Evolutionary conservation across 2,329 filamentous ascomycete species (phyloP), one percentile per base, ranked within the genome.

Genomic region (Teratosphaeria gauchensis): DNA sequence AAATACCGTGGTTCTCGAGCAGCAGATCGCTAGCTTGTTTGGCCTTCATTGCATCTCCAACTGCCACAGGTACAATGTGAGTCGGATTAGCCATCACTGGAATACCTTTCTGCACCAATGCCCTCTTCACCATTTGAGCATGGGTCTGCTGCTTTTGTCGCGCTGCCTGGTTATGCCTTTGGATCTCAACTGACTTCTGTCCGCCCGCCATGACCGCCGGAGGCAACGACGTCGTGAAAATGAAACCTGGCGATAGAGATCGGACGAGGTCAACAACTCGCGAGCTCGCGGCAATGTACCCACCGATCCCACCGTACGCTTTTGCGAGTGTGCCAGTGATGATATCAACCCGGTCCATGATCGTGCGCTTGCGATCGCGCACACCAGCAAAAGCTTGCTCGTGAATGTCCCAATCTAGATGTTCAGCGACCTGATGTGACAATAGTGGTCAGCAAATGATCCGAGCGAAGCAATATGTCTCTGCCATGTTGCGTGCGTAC

Each of bases 241-340:
- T 99, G 78, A 99, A 99, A 31, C 94, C 94, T 4, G 94, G 92
- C 1, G 94, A 94, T 48, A 97, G 84, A 7, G 94, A 97, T 56
- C 94, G 89, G 68, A 99, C 88, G 62, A 90, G 88, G 74, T 99
- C 94, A 33, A 99, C 88, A 66, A 99, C 81, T 71, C 88, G 88
- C 56, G 85, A 77, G 61, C 88, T 95, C 56, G 90, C 94, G 38
- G 94, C 94, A 71, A 99, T 97, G 77, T 99, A 99, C 60, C 94
- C 94, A 68, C 94, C 94, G 48, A 99, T 94, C 68, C 92, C 96
- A 65, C 94, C 94, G 72, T 97, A 99, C 0, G 94, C 94, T 78
- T 99, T 99, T 70, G 94, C 94, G 51, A 99, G 83, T 8, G 94
- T 99, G 60, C 90, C 94, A 21, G 94, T 97, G 71, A 99, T 96